Conservation (phyloP, 163 green algal genomes). For the Botryococcus braunii region DNA sequence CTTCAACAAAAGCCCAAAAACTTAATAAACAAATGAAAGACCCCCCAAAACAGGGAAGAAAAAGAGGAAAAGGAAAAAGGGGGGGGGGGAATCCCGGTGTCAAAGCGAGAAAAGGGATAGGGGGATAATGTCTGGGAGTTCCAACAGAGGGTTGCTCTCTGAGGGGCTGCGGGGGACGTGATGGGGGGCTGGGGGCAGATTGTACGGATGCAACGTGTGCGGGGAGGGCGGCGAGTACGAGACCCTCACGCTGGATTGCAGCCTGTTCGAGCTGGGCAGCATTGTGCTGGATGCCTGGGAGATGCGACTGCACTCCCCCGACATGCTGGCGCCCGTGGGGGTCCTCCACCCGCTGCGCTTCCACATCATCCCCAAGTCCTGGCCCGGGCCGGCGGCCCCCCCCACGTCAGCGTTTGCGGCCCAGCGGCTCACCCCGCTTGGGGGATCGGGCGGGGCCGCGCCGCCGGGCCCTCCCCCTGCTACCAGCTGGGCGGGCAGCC, state of each 20-base stretch:
- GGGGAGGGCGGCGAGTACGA: slow-evolving; percentile 98
- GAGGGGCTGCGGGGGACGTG: too few relatives aligned
- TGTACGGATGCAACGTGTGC: slow-evolving; percentile 85
- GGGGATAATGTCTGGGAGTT: too few relatives aligned
- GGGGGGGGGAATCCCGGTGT: too few relatives aligned
- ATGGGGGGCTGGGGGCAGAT: slow-evolving; percentile 30
- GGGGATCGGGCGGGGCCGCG: background rate
- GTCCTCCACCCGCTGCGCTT: slow-evolving; percentile 52
- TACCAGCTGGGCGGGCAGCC: slow-evolving; percentile 64
- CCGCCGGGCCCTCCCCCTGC: slow-evolving; percentile 23
- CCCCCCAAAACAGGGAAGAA: too few relatives aligned
- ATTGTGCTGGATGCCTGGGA: slow-evolving; percentile 71
- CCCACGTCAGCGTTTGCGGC: background rate
- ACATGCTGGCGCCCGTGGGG: slow-evolving; percentile 47
- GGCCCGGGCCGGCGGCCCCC: too few relatives aligned
- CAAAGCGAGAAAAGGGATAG: too few relatives aligned
- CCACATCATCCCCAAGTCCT: slow-evolving; percentile 53
- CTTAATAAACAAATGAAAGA: too few relatives aligned
- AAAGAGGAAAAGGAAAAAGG: too few relatives aligned
- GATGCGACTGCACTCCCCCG: slow-evolving; percentile 31
- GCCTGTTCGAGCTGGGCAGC: slow-evolving; percentile 62
- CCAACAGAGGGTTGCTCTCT: too few relatives aligned
- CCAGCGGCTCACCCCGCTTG: background rate
- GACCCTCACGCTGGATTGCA: slow-evolving; percentile 87
- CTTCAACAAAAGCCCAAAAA: too few relatives aligned